Evolutionary conservation across 140 eudicot species (phyloP), one percentile per base, ranked within the genome.

Genomic region (Ambrosia hybrid): DNA sequence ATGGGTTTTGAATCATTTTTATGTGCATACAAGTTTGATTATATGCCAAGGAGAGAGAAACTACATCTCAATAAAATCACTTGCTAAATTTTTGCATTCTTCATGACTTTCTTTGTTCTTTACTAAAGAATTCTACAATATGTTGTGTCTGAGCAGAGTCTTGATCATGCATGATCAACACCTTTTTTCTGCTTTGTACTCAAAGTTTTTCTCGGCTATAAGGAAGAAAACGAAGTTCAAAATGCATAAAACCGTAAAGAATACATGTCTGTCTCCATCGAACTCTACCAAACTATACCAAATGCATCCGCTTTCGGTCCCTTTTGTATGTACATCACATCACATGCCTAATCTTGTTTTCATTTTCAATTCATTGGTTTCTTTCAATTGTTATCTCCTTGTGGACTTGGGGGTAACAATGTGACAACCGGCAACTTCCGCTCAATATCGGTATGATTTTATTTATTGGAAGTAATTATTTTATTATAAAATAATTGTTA

Each of bases 141-240:
- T 39, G 3, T 49, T 6, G 26, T 60, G 48, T 57, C 5, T 49
- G 55, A 9, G 55, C 15, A 49, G 3, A 9, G n/a, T 49, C 55
- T 9, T 10, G 55, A 49, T 49, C n/a, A 49, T 49, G 55, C 55
- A 49, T 49, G 55, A 49, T 49, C 72, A 53, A 59, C 83, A 70
- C 72, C 11, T 33, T 38, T 38, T 37, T 21, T 88, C 88, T 1
- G 60, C 73, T 53, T 85, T 85, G 63, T 82, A 85, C 30, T 64
- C 81, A 63, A 76, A 83, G 70, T 59, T 64, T 73, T 76, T 88
- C 0, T 83, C 74, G n/a, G 80, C 84, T n/a, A 83, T 36, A 33
- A 86, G 77, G 48, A 85, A 86, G 81, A 76, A 79, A 34, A 83
- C 26, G 37, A 89, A 72, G 85, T 89, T 86, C 70, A 86, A 9